These are phyloP conservation scores for Chiua sp. DNA, from an alignment of 1,284 basidiomycete species.

Conservation along the genomic window DNA sequence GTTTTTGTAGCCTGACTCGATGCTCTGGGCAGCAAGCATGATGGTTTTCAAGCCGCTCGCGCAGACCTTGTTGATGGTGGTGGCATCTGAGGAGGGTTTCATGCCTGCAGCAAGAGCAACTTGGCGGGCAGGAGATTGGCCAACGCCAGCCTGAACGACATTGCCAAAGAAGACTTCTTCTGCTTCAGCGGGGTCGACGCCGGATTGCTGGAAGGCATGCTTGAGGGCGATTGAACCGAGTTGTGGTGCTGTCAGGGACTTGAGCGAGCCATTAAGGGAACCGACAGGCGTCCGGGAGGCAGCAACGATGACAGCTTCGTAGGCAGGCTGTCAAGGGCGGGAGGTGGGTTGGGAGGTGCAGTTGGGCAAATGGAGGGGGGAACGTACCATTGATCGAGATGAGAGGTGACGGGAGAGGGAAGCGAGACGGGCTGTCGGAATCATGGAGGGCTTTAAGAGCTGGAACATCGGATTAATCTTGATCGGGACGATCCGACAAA, in stretches of 20 bases:
- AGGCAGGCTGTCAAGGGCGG: slow-evolving; percentile 46
- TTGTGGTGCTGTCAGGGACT: slow-evolving; percentile 89
- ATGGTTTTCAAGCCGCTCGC: slow-evolving; percentile 96
- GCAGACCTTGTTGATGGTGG: slow-evolving; percentile 99
- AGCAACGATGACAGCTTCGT: slow-evolving; percentile 94
- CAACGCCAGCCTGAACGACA: slow-evolving; percentile 95
- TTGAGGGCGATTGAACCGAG: slow-evolving; percentile 92
- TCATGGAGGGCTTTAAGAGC: slow-evolving; percentile 32
- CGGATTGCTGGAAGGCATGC: slow-evolving; percentile 83
- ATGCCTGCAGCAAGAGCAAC: slow-evolving; percentile 90
- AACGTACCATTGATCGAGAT: slow-evolving; percentile 52
- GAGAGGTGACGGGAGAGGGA: slow-evolving; percentile 42
- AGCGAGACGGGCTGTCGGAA: slow-evolving; percentile 43
- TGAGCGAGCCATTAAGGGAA: slow-evolving; percentile 90
- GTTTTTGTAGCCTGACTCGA: slow-evolving; percentile 84
- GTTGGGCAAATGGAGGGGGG: background rate
- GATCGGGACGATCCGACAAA: slow-evolving; percentile 31
- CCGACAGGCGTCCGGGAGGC: slow-evolving; percentile 96
- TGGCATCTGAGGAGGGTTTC: slow-evolving; percentile 88
- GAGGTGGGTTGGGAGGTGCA: slow-evolving; percentile 10
- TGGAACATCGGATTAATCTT: slow-evolving; percentile 11
- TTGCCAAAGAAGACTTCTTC: slow-evolving; percentile 99
- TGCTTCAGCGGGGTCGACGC: slow-evolving; percentile 80
- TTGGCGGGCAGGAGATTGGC: slow-evolving; percentile 95
- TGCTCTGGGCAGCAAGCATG: slow-evolving; percentile 92